A percentile compares a stretch with the other conserved stretches of the same genome.
Conservation (phyloP, 164 flowering plant species). For the Chimonanthus praecox region DNA sequence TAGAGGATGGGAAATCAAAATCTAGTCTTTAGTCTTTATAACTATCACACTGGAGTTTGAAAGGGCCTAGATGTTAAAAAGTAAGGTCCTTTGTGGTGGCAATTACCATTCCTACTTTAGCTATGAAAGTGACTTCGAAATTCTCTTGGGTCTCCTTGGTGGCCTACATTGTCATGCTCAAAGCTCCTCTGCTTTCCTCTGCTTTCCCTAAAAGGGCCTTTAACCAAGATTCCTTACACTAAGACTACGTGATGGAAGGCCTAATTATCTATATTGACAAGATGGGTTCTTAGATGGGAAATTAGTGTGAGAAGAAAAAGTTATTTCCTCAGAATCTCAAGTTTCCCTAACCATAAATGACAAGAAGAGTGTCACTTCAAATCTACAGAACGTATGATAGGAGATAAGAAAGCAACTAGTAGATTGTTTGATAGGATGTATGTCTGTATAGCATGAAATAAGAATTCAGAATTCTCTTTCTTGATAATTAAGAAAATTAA, state of each 20-base stretch:
- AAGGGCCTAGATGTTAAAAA: constrained; percentile 13
- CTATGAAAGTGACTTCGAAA: constrained; percentile 14
- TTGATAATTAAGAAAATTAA: neutral
- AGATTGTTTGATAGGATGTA: no score
- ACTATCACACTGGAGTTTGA: constrained; percentile 1
- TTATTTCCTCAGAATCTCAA: neutral
- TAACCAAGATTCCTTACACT: constrained; percentile 9
- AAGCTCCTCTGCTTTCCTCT: constrained; percentile 31
- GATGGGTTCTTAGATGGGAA: constrained; percentile 1
- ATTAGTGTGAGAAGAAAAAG: neutral
- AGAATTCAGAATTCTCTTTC: no score
- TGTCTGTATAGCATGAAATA: no score
- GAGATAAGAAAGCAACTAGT: neutral
- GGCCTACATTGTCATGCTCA: constrained; percentile 52
- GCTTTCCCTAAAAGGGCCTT: constrained; percentile 25
- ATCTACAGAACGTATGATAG: neutral
- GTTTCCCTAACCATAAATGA: neutral
- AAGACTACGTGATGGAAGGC: neutral
- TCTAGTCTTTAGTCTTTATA: constrained; percentile 13
- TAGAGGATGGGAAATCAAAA: neutral
- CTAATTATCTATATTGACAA: neutral
- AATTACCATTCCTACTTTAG: constrained; percentile 18
- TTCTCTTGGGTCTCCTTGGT: constrained; percentile 29
- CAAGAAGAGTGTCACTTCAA: neutral
- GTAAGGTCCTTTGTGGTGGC: constrained; percentile 3